Conservation (phyloP, 345 rosid species). For the Ceriops tagal region DNA sequence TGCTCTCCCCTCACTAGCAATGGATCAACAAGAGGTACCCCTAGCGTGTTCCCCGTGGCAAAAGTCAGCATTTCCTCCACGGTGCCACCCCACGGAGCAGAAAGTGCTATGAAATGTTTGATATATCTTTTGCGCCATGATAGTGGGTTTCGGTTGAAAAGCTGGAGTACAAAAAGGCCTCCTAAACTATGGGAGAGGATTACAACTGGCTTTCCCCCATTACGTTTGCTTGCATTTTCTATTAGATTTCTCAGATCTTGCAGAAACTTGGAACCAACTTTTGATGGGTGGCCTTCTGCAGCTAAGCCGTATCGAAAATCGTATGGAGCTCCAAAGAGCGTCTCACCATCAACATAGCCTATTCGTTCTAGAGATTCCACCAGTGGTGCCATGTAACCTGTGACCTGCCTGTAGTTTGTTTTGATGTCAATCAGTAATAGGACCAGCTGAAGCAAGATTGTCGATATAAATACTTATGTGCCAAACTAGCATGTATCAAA, state of each 20-base stretch:
- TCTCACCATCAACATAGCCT: conserved; percentile 60
- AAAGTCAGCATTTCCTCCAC: conserved; percentile 59
- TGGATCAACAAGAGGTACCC: conserved; percentile 79
- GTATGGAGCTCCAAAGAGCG: conserved; percentile 78
- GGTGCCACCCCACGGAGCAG: conserved; percentile 83
- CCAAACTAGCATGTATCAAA: no score
- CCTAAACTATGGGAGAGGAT: conserved; percentile 84
- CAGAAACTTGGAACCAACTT: conserved; percentile 58
- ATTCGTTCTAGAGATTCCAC: conserved; percentile 52
- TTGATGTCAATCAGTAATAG: neutral
- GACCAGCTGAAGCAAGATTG: neutral
- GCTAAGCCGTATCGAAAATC: conserved; percentile 87
- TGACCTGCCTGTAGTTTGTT: conserved; percentile 32
- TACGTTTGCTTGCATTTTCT: conserved; percentile 52
- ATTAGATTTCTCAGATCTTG: conserved; percentile 55
- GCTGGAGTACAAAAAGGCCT: conserved; percentile 62
- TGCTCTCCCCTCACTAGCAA: conserved; percentile 65
- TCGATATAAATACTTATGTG: no score
- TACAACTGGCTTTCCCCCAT: conserved; percentile 67
- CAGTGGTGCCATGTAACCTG: conserved; percentile 66
- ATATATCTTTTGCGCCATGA: conserved; percentile 62
- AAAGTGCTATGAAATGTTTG: conserved; percentile 72
- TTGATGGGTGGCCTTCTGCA: conserved; percentile 56
- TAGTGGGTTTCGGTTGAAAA: conserved; percentile 54
- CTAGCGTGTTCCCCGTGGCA: conserved; percentile 65